Evolutionary conservation across 306 rosid genomes (phyloP), one percentile per base, ranked within the genome.

Genomic region (Cucumis cinereus): DNA sequence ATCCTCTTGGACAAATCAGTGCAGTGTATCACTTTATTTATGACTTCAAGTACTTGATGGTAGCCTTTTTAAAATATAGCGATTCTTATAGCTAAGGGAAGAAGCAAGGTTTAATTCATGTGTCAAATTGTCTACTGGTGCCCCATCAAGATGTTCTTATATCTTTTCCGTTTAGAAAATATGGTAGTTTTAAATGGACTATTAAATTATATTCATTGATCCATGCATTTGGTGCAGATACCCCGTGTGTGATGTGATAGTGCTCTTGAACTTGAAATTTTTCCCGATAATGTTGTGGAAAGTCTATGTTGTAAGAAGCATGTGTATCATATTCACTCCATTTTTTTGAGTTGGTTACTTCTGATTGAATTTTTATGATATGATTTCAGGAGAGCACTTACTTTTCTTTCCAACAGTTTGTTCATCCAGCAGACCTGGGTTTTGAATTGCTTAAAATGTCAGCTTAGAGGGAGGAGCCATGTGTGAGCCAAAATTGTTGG

Each of bases 401-500:
- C 56, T 75, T 74, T 77, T 76, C 43, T 80, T 52, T 33, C 77
- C 40, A 62, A 64, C 87, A 89, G 96, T 78, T 93, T 59, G 97
- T 93, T 79, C 98, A 93, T 83, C 98, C 97, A 8, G 96, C 98
- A 36, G 88, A 93, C 55, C 84, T 93, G 4, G 89, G 98, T 52
- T 93, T 88, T 55, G 91, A 93, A 77, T 85, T 93, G 41, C 98
- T 97, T 96, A 91, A 24, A 91, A 88, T 69, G 92, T 89, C 81
- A 93, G 96, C 81, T 83, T 91, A 82, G 98, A 93, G 81, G 98
- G 91, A 79, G 98, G 98, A 57, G 98, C 97, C 64, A 89, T 93
- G 97, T 93, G 98, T 30, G 98, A 93, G 81, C 98, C 74, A 82
- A 89, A 11, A 93, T 97, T 75, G 98, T 93, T 11, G 97, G 98